Evolutionary conservation across 78 protist species (phyloP).

Genomic region (Monocercomonoides exilis): DNA sequence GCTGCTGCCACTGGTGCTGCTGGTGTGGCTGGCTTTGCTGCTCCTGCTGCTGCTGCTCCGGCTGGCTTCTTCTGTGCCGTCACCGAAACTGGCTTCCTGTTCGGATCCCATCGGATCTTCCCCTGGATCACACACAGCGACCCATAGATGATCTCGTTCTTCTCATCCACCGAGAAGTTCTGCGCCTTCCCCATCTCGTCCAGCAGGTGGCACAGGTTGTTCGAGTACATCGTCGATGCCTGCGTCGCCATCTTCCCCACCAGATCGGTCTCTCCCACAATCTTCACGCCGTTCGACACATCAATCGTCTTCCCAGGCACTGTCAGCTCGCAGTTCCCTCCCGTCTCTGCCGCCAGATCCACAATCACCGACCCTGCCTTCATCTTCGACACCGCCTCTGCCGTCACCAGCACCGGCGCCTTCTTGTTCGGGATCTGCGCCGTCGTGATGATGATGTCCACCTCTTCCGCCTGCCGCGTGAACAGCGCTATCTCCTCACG

Average conservation of each 20-base stretch:
- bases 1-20: constrained; percentile 13
- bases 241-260: constrained; percentile 70
- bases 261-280: constrained; percentile 89
- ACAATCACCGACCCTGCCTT: constrained; percentile 88
- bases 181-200: constrained; percentile 39
- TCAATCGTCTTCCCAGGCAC: constrained; percentile 15
- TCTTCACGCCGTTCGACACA: constrained; percentile 53
- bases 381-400: constrained; percentile 56
- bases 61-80: constrained; percentile 29
- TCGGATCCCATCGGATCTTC: not conserved
- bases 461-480: constrained; percentile 61
- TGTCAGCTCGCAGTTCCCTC: constrained; percentile 78
- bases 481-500: constrained; percentile 82
- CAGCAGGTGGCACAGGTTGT: constrained; percentile 66
- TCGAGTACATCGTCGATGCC: constrained; percentile 56
- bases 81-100: constrained; percentile 32
- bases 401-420: constrained; percentile 75
- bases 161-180: constrained; percentile 49
- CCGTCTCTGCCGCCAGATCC: constrained; percentile 92
- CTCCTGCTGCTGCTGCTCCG: not conserved
- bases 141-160: constrained; percentile 63
- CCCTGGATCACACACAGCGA: constrained; percentile 23
- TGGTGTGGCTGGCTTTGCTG: not conserved
- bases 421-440: constrained; percentile 88
- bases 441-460: constrained; percentile 94